A percentile compares a stretch with the other conserved stretches of the same genome.
Evolutionary conservation across 148 eudicot species (phyloP).

Genomic region (Camellia sinensis): DNA sequence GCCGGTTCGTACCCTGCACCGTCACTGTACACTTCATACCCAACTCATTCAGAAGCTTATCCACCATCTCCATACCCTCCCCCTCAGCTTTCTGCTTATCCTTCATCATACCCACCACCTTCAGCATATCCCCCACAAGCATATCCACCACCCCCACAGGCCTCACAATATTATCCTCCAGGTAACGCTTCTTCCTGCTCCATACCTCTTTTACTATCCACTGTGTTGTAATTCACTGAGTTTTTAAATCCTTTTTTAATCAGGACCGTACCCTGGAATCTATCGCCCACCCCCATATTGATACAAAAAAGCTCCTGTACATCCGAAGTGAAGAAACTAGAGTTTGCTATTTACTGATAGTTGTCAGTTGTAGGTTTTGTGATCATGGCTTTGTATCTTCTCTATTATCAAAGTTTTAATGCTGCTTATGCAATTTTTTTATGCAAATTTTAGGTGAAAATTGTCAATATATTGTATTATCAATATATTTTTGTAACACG

Average conservation of each 20-base stretch:
- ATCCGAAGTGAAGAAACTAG: not conserved
- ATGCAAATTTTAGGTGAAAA: not conserved
- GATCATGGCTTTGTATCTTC: not conserved
- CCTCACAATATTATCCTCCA: slow-evolving; percentile 35
- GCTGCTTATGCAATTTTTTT: not conserved
- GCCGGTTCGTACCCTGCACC: slow-evolving; percentile 31
- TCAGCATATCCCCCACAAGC: slow-evolving; percentile 36
- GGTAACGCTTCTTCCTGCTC: slow-evolving; percentile 22
- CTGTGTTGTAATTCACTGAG: not conserved
- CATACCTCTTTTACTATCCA: not conserved
- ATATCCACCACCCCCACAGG: slow-evolving; percentile 41
- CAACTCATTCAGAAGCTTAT: slow-evolving; percentile 40
- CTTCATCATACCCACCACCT: slow-evolving; percentile 39
- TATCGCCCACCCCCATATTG: slow-evolving; percentile 55
- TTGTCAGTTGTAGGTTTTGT: not conserved
- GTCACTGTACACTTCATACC: slow-evolving; percentile 38
- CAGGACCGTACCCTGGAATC: slow-evolving; percentile 42
- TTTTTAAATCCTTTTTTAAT: not conserved
- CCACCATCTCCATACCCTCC: slow-evolving; percentile 47
- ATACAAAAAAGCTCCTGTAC: slow-evolving; percentile 12
- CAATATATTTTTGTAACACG: not conserved
- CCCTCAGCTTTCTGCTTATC: slow-evolving; percentile 38
- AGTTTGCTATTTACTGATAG: slow-evolving; percentile 7
- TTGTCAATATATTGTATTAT: slow-evolving; percentile 7
- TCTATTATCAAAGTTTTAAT: not conserved